Percentiles rank a stretch among this genome's conserved stretches.
phyloP scores from a whole-genome alignment of 2,329 filamentous ascomycete species.

The Didymella sp. region DNA sequence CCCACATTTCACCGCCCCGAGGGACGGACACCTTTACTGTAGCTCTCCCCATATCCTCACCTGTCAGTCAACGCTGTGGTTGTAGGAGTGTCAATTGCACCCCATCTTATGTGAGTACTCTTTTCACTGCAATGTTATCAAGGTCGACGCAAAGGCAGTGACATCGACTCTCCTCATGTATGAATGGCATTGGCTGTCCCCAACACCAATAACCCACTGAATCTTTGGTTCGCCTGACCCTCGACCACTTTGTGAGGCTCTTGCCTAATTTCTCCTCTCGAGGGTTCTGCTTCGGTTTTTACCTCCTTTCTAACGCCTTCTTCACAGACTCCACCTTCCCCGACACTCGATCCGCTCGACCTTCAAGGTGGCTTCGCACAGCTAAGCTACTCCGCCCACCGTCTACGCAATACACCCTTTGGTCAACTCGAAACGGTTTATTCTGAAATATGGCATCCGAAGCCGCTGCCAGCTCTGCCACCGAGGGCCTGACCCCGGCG shows the following conservation, averaged over 20 bases:
- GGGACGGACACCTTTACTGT: conserved; percentile 21
- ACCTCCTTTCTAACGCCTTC: not conserved
- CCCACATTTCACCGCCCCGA: conserved; percentile 9
- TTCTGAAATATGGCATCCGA: conserved; percentile 51
- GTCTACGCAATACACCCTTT: conserved; percentile 48
- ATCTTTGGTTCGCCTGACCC: conserved; percentile 5
- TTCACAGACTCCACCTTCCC: not conserved
- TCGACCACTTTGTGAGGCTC: not conserved
- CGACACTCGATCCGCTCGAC: not conserved
- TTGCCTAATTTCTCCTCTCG: conserved; percentile 2
- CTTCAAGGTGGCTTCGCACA: conserved; percentile 40
- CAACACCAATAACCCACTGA: not conserved
- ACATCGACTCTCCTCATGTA: not conserved
- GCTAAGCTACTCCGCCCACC: conserved; percentile 37
- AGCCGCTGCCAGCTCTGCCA: conserved; percentile 42
- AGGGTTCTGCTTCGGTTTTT: not conserved
- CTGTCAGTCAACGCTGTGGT: conserved; percentile 13
- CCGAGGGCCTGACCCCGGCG: conserved; percentile 51
- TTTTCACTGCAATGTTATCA: not conserved
- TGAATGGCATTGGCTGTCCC: conserved; percentile 9
- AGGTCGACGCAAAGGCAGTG: too few species aligned
- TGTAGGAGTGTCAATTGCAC: conserved; percentile 17
- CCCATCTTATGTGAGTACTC: not conserved
- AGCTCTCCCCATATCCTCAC: conserved; percentile 13
- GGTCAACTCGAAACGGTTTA: conserved; percentile 49